Conservation (phyloP, 83 land plant genomes). For the Diphasiastrum complanatum region DNA sequence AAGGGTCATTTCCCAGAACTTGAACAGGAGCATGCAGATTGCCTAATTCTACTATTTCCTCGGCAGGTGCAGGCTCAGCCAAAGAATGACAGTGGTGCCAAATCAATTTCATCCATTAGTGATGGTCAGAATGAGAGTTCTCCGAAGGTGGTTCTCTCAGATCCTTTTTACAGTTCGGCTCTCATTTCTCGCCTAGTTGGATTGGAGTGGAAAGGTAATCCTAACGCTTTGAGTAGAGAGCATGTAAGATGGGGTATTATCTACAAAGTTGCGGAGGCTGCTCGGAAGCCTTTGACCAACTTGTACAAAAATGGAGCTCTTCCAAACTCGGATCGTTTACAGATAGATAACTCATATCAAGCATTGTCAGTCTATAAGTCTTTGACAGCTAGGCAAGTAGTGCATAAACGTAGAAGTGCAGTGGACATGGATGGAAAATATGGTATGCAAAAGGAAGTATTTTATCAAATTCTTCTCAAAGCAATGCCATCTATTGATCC, state of each 20-base stretch:
- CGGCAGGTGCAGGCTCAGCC: constrained; percentile 11
- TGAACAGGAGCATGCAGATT: constrained; percentile 89
- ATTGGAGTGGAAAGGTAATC: constrained; percentile 56
- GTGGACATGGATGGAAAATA: constrained; percentile 82
- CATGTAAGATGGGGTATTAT: constrained; percentile 89
- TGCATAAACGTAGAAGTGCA: constrained; percentile 84
- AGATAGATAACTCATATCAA: too few relatives aligned
- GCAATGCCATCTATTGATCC: constrained; percentile 59
- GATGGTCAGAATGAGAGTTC: not conserved
- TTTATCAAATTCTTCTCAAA: constrained; percentile 78
- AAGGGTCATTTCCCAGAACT: constrained; percentile 55
- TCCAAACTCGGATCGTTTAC: not conserved
- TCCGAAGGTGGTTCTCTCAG: not conserved
- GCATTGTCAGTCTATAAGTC: constrained; percentile 44
- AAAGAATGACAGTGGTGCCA: not conserved
- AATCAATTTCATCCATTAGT: not conserved
- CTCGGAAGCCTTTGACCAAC: constrained; percentile 18
- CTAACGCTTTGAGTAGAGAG: constrained; percentile 74
- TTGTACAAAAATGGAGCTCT: constrained; percentile 39
- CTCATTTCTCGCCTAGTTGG: constrained; percentile 7
- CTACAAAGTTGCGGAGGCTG: constrained; percentile 63
- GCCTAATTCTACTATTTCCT: constrained; percentile 62
- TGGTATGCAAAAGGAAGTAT: constrained; percentile 53
- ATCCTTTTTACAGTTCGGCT: not conserved
- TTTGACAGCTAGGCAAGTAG: constrained; percentile 53